A percentile compares a stretch with the other conserved stretches of the same genome.
Evolutionary conservation across 2,329 filamentous ascomycete species (phyloP).

Genomic region (Furcasterigmium furcatum): DNA sequence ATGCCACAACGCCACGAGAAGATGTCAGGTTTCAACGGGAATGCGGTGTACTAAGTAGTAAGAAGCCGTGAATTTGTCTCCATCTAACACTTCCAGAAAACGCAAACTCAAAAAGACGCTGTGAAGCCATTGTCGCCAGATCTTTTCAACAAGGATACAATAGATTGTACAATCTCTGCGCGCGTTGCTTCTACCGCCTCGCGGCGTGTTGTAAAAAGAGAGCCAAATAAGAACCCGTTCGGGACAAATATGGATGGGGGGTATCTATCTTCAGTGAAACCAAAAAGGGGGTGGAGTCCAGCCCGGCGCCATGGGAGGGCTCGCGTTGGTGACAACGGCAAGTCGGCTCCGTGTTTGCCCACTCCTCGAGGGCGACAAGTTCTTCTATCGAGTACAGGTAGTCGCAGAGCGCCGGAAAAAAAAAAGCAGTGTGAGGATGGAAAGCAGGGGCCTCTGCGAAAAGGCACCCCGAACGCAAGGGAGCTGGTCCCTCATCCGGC

Average conservation of each 20-base stretch:
- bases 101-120: neutral
- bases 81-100: too few relatives aligned
- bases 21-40: too few relatives aligned
- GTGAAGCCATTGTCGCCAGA: neutral
- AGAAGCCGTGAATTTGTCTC: too few relatives aligned
- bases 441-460: neutral
- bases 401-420: conserved; percentile 4
- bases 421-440: neutral
- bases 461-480: neutral
- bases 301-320: conserved; percentile 6
- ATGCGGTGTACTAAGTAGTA: too few relatives aligned
- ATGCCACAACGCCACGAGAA: too few relatives aligned
- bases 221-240: too few relatives aligned
- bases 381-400: conserved; percentile 5
- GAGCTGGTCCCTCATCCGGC: neutral
- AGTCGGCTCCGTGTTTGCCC: neutral
- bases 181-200: too few relatives aligned
- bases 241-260: conserved; percentile 1
- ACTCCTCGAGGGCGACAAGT: neutral
- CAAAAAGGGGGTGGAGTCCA: conserved; percentile 5
- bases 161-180: conserved; percentile 5
- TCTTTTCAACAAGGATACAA: too few relatives aligned
- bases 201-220: too few relatives aligned
- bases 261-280: conserved; percentile 11
- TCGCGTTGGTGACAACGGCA: neutral